phyloP scores from a whole-genome alignment of 306 rosid genomes.

The Glycine soja region DNA sequence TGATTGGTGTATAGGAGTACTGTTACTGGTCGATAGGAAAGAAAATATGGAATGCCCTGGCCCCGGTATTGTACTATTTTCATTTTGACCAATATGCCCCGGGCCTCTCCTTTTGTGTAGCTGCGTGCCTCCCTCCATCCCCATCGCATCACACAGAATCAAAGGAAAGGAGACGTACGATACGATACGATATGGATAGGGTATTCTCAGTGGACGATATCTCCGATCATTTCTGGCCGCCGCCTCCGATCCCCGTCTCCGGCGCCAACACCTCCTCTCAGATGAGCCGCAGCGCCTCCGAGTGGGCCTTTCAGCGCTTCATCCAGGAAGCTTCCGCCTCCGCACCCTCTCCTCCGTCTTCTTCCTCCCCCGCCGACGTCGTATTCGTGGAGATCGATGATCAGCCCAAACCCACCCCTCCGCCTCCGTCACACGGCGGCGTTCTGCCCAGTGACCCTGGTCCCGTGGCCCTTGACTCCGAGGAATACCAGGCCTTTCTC shows the following conservation, averaged over 20 bases:
- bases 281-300: constrained; percentile 86
- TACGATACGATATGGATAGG: constrained; percentile 72
- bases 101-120: constrained; percentile 7
- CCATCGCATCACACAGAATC: constrained; percentile 33
- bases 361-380: constrained; percentile 54
- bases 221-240: constrained; percentile 77
- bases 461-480: constrained; percentile 62
- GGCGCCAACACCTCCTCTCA: constrained; percentile 41
- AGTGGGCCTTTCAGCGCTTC: constrained; percentile 92
- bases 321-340: constrained; percentile 62
- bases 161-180: neutral
- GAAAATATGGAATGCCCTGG: neutral
- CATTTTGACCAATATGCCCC: constrained; percentile 38
- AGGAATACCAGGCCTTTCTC: constrained; percentile 80
- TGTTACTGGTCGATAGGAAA: neutral
- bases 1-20: too few species aligned
- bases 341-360: constrained; percentile 44
- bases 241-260: constrained; percentile 36
- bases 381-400: constrained; percentile 49
- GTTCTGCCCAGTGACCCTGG: constrained; percentile 24
- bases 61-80: neutral
- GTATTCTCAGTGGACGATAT: constrained; percentile 83
- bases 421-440: constrained; percentile 11
- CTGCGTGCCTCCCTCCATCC: neutral
- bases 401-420: neutral